Percentiles rank a stretch among this genome's conserved stretches.
These are phyloP conservation scores for Raddia guianensis DNA, from an alignment of 176 grass and related monocot genomes.

Conservation along the genomic window DNA sequence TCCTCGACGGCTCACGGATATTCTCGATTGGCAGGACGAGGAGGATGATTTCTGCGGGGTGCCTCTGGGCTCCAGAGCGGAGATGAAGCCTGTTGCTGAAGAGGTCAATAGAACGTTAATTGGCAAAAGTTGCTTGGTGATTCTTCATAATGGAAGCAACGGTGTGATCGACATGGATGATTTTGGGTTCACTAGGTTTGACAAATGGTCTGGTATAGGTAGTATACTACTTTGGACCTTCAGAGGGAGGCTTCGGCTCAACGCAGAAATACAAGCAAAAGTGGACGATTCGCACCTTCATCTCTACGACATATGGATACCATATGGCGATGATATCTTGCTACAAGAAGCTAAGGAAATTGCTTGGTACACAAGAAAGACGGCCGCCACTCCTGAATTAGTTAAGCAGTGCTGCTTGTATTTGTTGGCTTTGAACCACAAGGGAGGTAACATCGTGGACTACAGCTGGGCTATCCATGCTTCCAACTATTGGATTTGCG, in stretches of 20 bases:
- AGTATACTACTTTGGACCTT: background rate
- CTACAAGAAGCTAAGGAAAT: conserved; percentile 12
- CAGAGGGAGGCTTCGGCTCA: background rate
- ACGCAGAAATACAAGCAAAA: background rate
- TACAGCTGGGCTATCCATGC: conserved; percentile 10
- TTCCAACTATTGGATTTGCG: conserved; percentile 24
- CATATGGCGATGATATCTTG: too few species aligned
- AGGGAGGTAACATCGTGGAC: background rate
- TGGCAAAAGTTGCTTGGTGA: background rate
- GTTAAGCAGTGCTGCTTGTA: background rate
- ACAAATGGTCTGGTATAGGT: too few species aligned
- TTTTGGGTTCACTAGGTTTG: background rate
- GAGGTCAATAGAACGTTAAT: too few species aligned
- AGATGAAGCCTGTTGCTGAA: too few species aligned
- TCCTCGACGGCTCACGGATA: background rate
- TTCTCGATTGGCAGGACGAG: background rate
- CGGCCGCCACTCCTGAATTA: background rate
- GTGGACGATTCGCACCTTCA: background rate
- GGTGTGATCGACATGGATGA: rapidly evolving
- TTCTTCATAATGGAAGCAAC: background rate
- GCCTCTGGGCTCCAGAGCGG: background rate
- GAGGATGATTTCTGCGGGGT: conserved; percentile 21
- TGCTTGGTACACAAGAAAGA: background rate
- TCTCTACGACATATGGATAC: too few species aligned
- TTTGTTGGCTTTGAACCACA: background rate